Conservation (phyloP, 2,329 filamentous ascomycete species). For the Sphaceloma murrayae region DNA sequence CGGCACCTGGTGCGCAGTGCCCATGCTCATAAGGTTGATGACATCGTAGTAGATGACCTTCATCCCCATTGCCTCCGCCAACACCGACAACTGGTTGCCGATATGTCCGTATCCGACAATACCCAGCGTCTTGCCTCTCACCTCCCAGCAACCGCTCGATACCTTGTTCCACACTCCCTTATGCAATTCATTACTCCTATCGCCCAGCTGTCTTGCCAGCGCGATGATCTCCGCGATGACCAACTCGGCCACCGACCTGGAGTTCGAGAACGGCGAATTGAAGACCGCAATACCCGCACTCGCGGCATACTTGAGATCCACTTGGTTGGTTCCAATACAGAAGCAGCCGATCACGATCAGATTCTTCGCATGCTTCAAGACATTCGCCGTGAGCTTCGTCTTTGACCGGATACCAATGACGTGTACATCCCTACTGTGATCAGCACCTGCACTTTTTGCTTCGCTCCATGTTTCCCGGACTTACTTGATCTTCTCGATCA, state of each 20-base stretch:
- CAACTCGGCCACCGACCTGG: conserved; percentile 88
- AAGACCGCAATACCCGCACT: conserved; percentile 88
- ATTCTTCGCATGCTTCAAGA: conserved; percentile 83
- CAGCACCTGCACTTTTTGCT: no score
- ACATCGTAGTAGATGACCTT: conserved; percentile 95
- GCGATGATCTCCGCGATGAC: conserved; percentile 90
- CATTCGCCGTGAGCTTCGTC: conserved; percentile 80
- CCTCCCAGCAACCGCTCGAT: conserved; percentile 93
- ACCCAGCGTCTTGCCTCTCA: conserved; percentile 90
- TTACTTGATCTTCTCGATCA: conserved; percentile 92
- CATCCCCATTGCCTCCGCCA: conserved; percentile 98
- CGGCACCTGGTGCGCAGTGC: conserved; percentile 73
- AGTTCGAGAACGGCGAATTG: conserved; percentile 98
- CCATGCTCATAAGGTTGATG: conserved; percentile 86
- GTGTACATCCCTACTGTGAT: conserved; percentile 77
- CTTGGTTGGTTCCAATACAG: conserved; percentile 97
- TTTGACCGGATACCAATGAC: conserved; percentile 98
- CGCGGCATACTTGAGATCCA: conserved; percentile 75
- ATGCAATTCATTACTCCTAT: conserved; percentile 92
- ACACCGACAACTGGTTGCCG: conserved; percentile 85
- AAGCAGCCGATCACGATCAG: conserved; percentile 95
- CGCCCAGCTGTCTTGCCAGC: conserved; percentile 82
- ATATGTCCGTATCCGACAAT: conserved; percentile 98
- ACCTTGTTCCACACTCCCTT: conserved; percentile 96
- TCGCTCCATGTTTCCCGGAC: no score